Evolutionary conservation across 495 filamentous ascomycete species (phyloP).

Genomic region (Chaetomium cochliodes): DNA sequence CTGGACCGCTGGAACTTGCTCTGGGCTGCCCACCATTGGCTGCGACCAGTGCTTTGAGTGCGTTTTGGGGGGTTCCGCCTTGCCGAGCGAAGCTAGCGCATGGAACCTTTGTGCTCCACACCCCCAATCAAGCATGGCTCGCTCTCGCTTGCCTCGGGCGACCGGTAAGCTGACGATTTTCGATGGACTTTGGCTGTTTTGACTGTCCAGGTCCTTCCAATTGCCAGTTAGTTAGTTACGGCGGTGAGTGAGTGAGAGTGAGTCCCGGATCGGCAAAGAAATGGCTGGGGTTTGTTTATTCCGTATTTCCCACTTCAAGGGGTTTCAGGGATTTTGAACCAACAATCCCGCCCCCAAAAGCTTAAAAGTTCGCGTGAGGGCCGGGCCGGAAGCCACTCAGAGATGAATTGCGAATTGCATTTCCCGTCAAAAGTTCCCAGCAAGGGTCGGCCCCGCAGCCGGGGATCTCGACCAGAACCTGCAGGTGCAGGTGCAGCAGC

Average conservation of each 20-base stretch:
- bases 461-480: neutral
- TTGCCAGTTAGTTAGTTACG: neutral
- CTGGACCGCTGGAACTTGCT: slow-evolving; percentile 4
- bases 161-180: neutral
- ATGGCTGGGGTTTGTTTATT: neutral
- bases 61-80: neutral
- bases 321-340: neutral
- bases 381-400: neutral
- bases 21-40: neutral
- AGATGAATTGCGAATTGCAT: neutral
- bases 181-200: too few species aligned
- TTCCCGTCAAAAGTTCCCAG: slow-evolving; percentile 3
- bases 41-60: neutral
- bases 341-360: neutral
- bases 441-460: neutral
- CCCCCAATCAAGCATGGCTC: neutral
- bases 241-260: too few species aligned
- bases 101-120: neutral
- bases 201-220: neutral
- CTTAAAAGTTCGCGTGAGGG: neutral
- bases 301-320: too few species aligned
- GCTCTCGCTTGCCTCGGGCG: neutral
- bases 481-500: too few species aligned
- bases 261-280: neutral
- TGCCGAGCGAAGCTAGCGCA: slow-evolving; percentile 5